Evolutionary conservation across 2,329 filamentous ascomycete genomes (phyloP).

Genomic region (Drechslera avenae): DNA sequence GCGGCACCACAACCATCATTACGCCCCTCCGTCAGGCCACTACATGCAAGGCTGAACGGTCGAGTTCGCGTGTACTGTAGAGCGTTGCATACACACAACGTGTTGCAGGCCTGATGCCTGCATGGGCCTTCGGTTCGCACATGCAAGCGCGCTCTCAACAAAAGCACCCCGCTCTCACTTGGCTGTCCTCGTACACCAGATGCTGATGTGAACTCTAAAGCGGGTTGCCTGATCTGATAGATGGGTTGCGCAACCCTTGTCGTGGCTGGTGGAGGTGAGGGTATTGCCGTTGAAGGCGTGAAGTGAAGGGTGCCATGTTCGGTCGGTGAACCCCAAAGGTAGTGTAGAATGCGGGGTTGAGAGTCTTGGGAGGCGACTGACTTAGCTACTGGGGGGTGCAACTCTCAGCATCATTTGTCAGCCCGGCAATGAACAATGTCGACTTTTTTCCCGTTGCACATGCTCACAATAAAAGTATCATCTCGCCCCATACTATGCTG

Average conservation of each 20-base stretch:
- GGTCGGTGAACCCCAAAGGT: not conserved
- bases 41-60: conserved; percentile 3
- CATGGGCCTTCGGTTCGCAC: conserved; percentile 19
- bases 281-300: not conserved
- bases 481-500: not conserved
- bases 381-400: no score
- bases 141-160: conserved; percentile 24
- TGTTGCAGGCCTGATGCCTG: conserved; percentile 27
- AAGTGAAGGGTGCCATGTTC: not conserved
- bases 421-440: not conserved
- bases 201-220: conserved; percentile 4
- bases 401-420: no score
- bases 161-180: conserved; percentile 18
- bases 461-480: not conserved
- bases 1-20: not conserved
- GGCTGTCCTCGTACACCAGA: conserved; percentile 12
- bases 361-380: not conserved
- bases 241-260: not conserved
- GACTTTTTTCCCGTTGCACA: no score
- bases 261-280: not conserved
- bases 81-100: conserved; percentile 15
- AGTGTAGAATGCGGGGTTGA: conserved; percentile 4
- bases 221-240: conserved; percentile 3
- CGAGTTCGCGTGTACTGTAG: not conserved
- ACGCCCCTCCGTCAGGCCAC: conserved; percentile 1